Percentiles rank a stretch among this genome's conserved stretches.
These are phyloP conservation scores for Lepiota brunneoincarnata DNA, from an alignment of 768 basidiomycete genomes.

Conservation along the genomic window DNA sequence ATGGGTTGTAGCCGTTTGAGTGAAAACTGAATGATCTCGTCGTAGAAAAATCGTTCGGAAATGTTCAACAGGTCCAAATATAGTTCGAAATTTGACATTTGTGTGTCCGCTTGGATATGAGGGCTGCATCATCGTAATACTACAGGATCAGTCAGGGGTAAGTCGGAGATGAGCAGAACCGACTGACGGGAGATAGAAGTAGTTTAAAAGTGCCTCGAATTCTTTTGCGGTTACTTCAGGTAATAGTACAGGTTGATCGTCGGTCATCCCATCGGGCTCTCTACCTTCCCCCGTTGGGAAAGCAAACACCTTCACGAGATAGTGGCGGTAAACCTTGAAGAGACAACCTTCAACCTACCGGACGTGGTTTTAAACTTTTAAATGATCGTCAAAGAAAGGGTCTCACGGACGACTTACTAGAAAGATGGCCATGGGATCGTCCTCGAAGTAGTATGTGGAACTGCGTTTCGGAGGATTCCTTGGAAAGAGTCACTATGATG, in stretches of 20 bases:
- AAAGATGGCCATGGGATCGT: slow-evolving; percentile 18
- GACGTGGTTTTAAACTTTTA: neutral
- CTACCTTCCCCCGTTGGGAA: slow-evolving; percentile 15
- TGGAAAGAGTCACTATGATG: neutral
- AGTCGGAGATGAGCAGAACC: too few species aligned
- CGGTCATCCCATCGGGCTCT: slow-evolving; percentile 27
- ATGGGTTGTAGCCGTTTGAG: slow-evolving; percentile 22
- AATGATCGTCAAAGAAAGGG: neutral
- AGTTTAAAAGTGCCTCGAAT: slow-evolving; percentile 36
- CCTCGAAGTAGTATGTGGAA: slow-evolving; percentile 18
- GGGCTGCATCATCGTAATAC: neutral
- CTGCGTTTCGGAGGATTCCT: neutral
- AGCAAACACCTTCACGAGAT: slow-evolving; percentile 34
- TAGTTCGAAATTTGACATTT: slow-evolving; percentile 20
- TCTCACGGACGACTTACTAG: slow-evolving; percentile 11
- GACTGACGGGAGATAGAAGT: slow-evolving; percentile 37
- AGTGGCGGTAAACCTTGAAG: slow-evolving; percentile 33
- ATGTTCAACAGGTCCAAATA: slow-evolving; percentile 41
- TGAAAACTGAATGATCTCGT: slow-evolving; percentile 30
- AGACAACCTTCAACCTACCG: slow-evolving; percentile 30
- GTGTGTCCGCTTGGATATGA: neutral
- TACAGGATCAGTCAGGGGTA: too few species aligned
- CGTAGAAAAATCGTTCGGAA: slow-evolving; percentile 35
- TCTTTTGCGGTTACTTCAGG: slow-evolving; percentile 29
- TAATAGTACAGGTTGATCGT: slow-evolving; percentile 30